Evolutionary conservation across 495 filamentous ascomycete species (phyloP).

Genomic region (Darksidea phi): DNA sequence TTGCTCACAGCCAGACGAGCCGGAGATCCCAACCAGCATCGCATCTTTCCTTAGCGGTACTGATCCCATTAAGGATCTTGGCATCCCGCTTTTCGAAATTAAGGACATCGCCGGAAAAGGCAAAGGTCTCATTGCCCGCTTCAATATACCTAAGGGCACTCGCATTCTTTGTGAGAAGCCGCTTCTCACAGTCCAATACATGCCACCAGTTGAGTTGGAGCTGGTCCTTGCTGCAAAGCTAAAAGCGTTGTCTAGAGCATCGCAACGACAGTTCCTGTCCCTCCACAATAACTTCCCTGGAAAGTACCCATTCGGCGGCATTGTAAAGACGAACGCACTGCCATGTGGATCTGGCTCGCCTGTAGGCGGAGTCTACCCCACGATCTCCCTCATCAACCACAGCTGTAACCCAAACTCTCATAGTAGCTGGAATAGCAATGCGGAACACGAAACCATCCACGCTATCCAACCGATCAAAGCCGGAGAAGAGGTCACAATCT

Average conservation of each 20-base stretch:
- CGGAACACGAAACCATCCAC: constrained; percentile 31
- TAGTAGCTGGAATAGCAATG: constrained; percentile 33
- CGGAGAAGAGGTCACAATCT: constrained; percentile 38
- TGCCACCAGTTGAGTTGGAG: constrained; percentile 33
- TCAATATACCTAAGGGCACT: constrained; percentile 45
- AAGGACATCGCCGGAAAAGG: constrained; percentile 43
- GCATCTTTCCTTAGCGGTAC: constrained; percentile 2
- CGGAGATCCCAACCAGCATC: constrained; percentile 16
- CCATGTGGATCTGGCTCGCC: constrained; percentile 15
- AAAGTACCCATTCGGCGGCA: constrained; percentile 29
- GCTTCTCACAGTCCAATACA: constrained; percentile 41
- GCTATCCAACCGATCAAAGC: constrained; percentile 27
- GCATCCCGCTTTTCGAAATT: constrained; percentile 30
- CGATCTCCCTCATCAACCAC: constrained; percentile 35
- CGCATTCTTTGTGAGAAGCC: constrained; percentile 47
- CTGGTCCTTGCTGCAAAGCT: constrained; percentile 39
- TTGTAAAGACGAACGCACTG: constrained; percentile 32
- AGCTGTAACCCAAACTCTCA: constrained; percentile 37
- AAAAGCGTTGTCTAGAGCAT: constrained; percentile 39
- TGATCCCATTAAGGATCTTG: constrained; percentile 20
- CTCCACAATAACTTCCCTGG: constrained; percentile 48
- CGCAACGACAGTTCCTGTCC: constrained; percentile 46
- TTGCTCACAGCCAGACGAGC: constrained; percentile 19
- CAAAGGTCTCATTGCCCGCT: constrained; percentile 43
- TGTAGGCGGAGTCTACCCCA: constrained; percentile 29